A percentile compares a stretch with the other conserved stretches of the same genome.
Evolutionary conservation across 371 early-diverging fungal species (phyloP).

Genomic region (Mucor plumbeus): DNA sequence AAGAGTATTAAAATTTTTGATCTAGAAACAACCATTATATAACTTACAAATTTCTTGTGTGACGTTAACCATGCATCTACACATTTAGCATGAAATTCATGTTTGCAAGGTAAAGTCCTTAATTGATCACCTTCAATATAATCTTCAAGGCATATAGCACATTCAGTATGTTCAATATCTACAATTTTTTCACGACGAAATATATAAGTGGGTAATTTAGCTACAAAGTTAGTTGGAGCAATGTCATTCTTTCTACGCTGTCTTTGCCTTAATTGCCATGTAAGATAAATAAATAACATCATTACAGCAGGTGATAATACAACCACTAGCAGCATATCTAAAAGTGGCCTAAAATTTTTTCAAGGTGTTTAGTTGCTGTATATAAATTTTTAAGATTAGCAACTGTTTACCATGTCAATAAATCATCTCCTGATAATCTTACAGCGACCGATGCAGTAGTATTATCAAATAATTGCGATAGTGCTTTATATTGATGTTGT

Average conservation of each 20-base stretch:
- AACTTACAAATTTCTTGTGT: slow-evolving; percentile 79
- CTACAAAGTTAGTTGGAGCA: slow-evolving; percentile 77
- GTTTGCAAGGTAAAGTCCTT: slow-evolving; percentile 87
- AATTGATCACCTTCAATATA: slow-evolving; percentile 85
- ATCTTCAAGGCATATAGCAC: slow-evolving; percentile 95
- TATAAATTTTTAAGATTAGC: neutral
- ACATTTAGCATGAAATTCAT: slow-evolving; percentile 93
- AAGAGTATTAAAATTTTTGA: slow-evolving; percentile 13
- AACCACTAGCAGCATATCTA: slow-evolving; percentile 75
- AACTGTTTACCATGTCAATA: slow-evolving; percentile 47
- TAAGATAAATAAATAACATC: slow-evolving; percentile 73
- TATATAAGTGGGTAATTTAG: slow-evolving; percentile 69
- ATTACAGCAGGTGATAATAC: slow-evolving; percentile 77
- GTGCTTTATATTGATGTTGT: slow-evolving; percentile 68
- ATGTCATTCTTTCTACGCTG: slow-evolving; percentile 74
- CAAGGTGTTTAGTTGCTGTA: neutral
- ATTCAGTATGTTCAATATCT: slow-evolving; percentile 74
- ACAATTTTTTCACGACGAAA: slow-evolving; percentile 54
- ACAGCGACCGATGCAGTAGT: slow-evolving; percentile 39
- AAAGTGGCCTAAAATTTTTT: slow-evolving; percentile 55
- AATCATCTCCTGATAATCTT: slow-evolving; percentile 45
- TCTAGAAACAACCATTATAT: neutral
- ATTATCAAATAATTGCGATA: slow-evolving; percentile 45
- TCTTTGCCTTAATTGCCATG: slow-evolving; percentile 75
- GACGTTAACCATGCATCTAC: slow-evolving; percentile 89